These are phyloP conservation scores for Agroathelia rolfsii DNA, from an alignment of 1,284 basidiomycete species.

Conservation along the genomic window DNA sequence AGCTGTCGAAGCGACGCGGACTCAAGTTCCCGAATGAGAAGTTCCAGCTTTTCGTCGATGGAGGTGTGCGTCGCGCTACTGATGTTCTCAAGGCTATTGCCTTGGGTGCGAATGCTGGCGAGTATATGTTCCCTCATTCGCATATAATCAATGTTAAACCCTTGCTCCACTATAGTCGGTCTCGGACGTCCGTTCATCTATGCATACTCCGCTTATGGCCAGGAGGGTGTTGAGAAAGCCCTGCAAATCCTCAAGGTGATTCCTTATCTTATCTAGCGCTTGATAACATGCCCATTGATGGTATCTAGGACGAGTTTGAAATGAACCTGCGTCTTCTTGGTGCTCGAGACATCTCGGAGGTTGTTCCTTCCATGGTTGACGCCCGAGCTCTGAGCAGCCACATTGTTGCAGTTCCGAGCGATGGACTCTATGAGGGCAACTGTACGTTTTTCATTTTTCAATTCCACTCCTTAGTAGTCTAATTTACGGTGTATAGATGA, in stretches of 20 bases:
- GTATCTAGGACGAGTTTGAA: conserved; percentile 78
- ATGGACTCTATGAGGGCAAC: conserved; percentile 67
- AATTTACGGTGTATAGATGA: too few species aligned
- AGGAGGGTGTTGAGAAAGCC: conserved; percentile 71
- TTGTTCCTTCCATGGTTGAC: conserved; percentile 86
- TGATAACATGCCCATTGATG: conserved; percentile 1
- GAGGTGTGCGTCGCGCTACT: conserved; percentile 83
- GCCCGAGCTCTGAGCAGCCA: conserved; percentile 58
- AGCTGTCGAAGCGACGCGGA: conserved; percentile 61
- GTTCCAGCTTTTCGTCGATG: conserved; percentile 88
- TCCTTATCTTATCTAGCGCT: conserved; percentile 5
- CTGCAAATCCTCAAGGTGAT: conserved; percentile 70
- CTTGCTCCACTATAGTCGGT: conserved; percentile 44
- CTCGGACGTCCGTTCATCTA: conserved; percentile 82
- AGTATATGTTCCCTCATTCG: conserved; percentile 10
- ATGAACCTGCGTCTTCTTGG: conserved; percentile 89
- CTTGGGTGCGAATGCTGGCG: conserved; percentile 82
- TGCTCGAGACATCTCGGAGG: conserved; percentile 66
- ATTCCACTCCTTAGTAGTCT: too few species aligned
- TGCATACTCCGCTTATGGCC: conserved; percentile 83
- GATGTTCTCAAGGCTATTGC: conserved; percentile 92
- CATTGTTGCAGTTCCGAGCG: conserved; percentile 53
- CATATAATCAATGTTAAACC: conserved; percentile 7
- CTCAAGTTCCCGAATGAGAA: conserved; percentile 51
- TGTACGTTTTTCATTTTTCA: conserved; percentile 48